Base-by-base conservation (phyloP, 176 grass and related monocot species). In the Musa beccarii region DNA sequence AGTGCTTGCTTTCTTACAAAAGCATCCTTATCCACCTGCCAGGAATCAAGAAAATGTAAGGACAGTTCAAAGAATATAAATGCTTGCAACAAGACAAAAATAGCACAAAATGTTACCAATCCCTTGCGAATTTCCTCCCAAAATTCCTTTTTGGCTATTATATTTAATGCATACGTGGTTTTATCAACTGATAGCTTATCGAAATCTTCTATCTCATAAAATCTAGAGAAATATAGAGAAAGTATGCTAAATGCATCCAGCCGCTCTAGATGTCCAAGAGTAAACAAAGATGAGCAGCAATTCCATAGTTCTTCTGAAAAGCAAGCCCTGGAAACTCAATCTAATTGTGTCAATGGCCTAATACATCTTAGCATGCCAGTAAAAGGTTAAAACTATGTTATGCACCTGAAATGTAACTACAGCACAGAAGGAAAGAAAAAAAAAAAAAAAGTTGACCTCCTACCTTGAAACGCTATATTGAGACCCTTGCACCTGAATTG, bases 1-100 rank as follows among this genome's bases (percentile, higher is more conserved):
- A 96, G 79, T 53, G 84, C 93, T 70, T 90, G 90, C 63, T 96
- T 96, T 75, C 93, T 96, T 63, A 96, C 66, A 81, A 75, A 83
- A 81, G 79, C 74, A 64, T 96, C 89, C 81, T 80, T 92, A 77
- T 96, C 93, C 82, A 92, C 89, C 93, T 96, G 83, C 76, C 76
- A 59, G 1, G 20, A 74, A 74, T 20, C 54, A 54, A 53, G 63
- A 54, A 52, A 55, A 79, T 57, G 16, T 34, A 21, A 49, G n/a
- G 10, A 24, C 76, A 68, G 19, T 20, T 20, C 20, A 68, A 68
- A 23, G 52, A 74, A 76, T 10, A 84, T 78, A 43, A 25, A 82
- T 19, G 82, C 9, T 54, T 72, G 59, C n/a, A 77, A 76, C 51
- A 83, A 25, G 71, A 53, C n/a, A 50, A 53, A 63, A 49, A 7